A percentile compares a stretch with the other conserved stretches of the same genome.
These are phyloP conservation scores for Phtheirospermum japonicum DNA, from an alignment of 257 asterid genomes.

Conservation along the genomic window DNA sequence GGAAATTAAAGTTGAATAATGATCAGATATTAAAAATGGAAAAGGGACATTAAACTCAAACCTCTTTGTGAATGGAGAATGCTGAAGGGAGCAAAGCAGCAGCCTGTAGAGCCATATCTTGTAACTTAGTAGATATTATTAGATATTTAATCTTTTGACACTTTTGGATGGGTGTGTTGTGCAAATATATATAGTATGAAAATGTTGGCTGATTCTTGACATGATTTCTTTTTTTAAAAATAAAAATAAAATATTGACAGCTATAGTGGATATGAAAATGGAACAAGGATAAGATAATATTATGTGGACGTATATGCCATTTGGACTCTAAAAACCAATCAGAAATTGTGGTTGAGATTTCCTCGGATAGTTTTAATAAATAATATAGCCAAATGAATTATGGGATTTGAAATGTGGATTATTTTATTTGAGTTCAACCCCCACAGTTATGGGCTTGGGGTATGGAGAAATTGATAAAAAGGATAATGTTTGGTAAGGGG, in stretches of 20 bases:
- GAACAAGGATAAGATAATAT: slow-evolving; percentile 60
- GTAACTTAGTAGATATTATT: slow-evolving; percentile 7
- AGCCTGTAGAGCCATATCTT: slow-evolving; percentile 74
- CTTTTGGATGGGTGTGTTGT: neutral
- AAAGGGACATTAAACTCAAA: neutral
- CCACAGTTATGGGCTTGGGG: neutral
- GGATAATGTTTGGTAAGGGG: neutral
- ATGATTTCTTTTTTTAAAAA: slow-evolving; percentile 26
- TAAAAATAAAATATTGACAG: slow-evolving; percentile 17
- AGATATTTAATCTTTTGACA: slow-evolving; percentile 1
- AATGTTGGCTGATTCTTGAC: slow-evolving; percentile 4
- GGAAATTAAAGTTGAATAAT: neutral
- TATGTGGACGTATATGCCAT: slow-evolving; percentile 43
- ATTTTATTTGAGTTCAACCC: no score
- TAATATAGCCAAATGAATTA: no score
- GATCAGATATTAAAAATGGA: neutral
- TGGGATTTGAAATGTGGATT: no score
- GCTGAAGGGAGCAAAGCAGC: slow-evolving; percentile 63
- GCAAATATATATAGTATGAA: slow-evolving; percentile 9
- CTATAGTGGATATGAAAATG: slow-evolving; percentile 25
- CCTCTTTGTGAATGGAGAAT: slow-evolving; percentile 73
- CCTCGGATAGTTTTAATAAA: slow-evolving; percentile 23
- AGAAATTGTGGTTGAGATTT: slow-evolving; percentile 57
- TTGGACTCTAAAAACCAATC: slow-evolving; percentile 53
- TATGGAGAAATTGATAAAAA: slow-evolving; percentile 23